Conservation (phyloP, 2,329 filamentous ascomycete genomes). For the Parastagonospora nodorum region DNA sequence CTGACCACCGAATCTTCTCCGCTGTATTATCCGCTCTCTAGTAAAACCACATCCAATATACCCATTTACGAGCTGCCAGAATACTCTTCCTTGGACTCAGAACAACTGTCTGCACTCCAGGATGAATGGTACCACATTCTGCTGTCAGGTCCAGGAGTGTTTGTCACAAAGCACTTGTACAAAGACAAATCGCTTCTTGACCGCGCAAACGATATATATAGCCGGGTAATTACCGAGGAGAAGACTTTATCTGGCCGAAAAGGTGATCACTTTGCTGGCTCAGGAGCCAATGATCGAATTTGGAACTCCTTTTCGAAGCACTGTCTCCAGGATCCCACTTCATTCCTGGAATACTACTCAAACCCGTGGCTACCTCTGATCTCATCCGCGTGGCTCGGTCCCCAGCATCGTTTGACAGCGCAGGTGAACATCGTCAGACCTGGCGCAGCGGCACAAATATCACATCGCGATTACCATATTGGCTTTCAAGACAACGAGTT, state of each 20-base stretch:
- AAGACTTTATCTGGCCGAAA: slow-evolving; percentile 53
- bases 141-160: slow-evolving; percentile 62
- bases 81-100: slow-evolving; percentile 41
- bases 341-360: slow-evolving; percentile 63
- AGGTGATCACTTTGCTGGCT: slow-evolving; percentile 66
- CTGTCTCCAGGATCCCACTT: slow-evolving; percentile 55
- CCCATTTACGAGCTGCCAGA: slow-evolving; percentile 59
- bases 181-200: slow-evolving; percentile 41
- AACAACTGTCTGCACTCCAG: slow-evolving; percentile 53
- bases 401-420: slow-evolving; percentile 63
- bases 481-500: slow-evolving; percentile 62
- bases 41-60: slow-evolving; percentile 55
- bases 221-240: slow-evolving; percentile 49
- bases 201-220: slow-evolving; percentile 27
- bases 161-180: slow-evolving; percentile 54
- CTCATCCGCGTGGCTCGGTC: slow-evolving; percentile 63
- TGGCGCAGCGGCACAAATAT: slow-evolving; percentile 61
- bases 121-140: slow-evolving; percentile 67
- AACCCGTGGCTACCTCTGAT: slow-evolving; percentile 63
- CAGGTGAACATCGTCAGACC: slow-evolving; percentile 68
- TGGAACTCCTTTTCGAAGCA: slow-evolving; percentile 72
- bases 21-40: slow-evolving; percentile 55
- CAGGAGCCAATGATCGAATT: slow-evolving; percentile 63
- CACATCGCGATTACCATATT: slow-evolving; percentile 68
- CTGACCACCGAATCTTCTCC: slow-evolving; percentile 51